Conservation (phyloP, 352 stramenopile species). For the Phytophthora melonis region DNA sequence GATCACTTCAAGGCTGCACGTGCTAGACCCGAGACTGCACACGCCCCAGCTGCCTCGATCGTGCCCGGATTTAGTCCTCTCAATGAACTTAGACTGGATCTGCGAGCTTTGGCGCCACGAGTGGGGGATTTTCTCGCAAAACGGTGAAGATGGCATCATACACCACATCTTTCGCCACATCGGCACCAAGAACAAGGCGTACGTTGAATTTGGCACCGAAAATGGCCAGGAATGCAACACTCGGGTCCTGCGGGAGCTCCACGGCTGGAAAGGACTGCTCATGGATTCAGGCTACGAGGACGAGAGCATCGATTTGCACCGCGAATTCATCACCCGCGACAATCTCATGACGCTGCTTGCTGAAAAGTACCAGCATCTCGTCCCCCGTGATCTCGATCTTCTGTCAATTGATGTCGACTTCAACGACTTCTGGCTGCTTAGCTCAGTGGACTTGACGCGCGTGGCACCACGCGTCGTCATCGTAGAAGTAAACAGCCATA, state of each 20-base stretch:
- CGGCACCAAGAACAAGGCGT: constrained; percentile 43
- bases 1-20: constrained; percentile 22
- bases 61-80: constrained; percentile 28
- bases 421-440: constrained; percentile 79
- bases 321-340: constrained; percentile 65
- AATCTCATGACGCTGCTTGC: constrained; percentile 70
- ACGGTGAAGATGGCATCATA: constrained; percentile 78
- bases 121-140: constrained; percentile 72
- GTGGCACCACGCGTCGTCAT: constrained; percentile 69
- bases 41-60: constrained; percentile 32
- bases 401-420: constrained; percentile 82
- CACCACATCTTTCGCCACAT: constrained; percentile 66
- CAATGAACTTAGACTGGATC: constrained; percentile 43
- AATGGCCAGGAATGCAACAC: constrained; percentile 71
- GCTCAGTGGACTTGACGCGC: constrained; percentile 49
- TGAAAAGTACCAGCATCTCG: constrained; percentile 41
- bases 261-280: constrained; percentile 64
- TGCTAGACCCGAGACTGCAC: constrained; percentile 33
- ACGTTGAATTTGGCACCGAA: constrained; percentile 79
- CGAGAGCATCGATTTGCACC: constrained; percentile 57
- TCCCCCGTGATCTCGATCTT: constrained; percentile 62
- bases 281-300: constrained; percentile 67
- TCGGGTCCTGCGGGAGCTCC: constrained; percentile 51
- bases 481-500: constrained; percentile 73
- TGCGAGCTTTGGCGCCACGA: constrained; percentile 74